A percentile compares a stretch with the other conserved stretches of the same genome.
phyloP scores from a whole-genome alignment of 805 yeast genomes.

The Saccharomycopsis fibuligera region DNA sequence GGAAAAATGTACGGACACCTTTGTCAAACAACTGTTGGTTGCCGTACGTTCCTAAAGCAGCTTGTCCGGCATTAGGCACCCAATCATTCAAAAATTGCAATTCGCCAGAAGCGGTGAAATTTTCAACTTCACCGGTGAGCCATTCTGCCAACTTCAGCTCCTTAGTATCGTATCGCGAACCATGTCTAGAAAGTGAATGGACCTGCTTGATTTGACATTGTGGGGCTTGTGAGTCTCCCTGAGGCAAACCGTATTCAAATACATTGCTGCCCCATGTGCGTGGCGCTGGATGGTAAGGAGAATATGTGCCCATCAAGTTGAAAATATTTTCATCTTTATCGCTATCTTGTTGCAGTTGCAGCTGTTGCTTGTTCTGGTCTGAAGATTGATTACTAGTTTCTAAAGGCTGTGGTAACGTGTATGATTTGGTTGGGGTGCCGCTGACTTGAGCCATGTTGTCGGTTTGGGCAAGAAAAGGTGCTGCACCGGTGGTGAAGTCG shows the following conservation, averaged over 20 bases:
- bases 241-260: constrained; percentile 21
- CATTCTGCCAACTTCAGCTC: constrained; percentile 23
- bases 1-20: constrained; percentile 17
- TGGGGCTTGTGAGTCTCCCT: too few relatives aligned
- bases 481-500: constrained; percentile 7
- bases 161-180: constrained; percentile 51
- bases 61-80: constrained; percentile 12
- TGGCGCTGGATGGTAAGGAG: constrained; percentile 20
- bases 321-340: constrained; percentile 6
- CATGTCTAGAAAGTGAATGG: constrained; percentile 69
- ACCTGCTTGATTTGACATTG: constrained; percentile 57
- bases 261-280: constrained; percentile 14
- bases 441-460: constrained; percentile 4
- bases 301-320: constrained; percentile 15
- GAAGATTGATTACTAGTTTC: constrained; percentile 18
- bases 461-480: constrained; percentile 18
- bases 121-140: too few relatives aligned
- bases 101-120: constrained; percentile 37
- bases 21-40: constrained; percentile 21
- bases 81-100: constrained; percentile 47
- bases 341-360: too few relatives aligned
- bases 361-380: constrained; percentile 14
- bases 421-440: constrained; percentile 10
- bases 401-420: constrained; percentile 18
- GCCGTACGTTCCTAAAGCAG: constrained; percentile 17